Percentiles rank a stretch among this genome's conserved stretches.
Conservation (phyloP, 257 asterid genomes). For the Paraleonurus japonicus region DNA sequence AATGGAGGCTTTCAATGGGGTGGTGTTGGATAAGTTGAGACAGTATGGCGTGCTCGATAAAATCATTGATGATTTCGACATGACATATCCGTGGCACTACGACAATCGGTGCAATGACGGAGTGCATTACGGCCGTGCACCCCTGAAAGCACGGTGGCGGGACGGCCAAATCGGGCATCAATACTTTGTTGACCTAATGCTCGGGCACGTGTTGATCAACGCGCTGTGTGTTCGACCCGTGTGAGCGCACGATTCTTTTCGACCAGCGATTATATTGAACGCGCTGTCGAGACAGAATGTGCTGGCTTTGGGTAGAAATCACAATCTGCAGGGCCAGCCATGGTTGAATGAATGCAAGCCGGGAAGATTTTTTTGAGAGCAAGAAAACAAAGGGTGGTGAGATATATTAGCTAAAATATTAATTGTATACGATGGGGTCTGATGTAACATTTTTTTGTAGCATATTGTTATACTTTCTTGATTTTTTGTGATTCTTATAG, state of each 20-base stretch:
- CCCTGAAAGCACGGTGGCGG: slow-evolving; percentile 61
- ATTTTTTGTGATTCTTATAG: slow-evolving; percentile 21
- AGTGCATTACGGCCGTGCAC: slow-evolving; percentile 86
- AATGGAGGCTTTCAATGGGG: slow-evolving; percentile 89
- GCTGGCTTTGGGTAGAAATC: background rate
- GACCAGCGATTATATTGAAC: background rate
- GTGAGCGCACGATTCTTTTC: background rate
- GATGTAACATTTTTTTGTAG: slow-evolving; percentile 14
- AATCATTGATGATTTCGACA: slow-evolving; percentile 73
- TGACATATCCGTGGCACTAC: slow-evolving; percentile 93
- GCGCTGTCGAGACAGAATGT: background rate
- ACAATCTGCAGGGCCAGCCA: background rate
- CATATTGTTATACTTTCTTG: slow-evolving; percentile 16
- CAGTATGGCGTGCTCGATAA: slow-evolving; percentile 39
- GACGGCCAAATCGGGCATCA: slow-evolving; percentile 90
- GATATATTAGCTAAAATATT: background rate
- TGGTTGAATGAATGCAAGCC: background rate
- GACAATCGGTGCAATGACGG: slow-evolving; percentile 88
- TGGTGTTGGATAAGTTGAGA: slow-evolving; percentile 70
- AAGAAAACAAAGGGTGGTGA: background rate
- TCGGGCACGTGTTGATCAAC: slow-evolving; percentile 66
- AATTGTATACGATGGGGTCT: background rate
- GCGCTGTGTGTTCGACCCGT: slow-evolving; percentile 36
- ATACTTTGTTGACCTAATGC: slow-evolving; percentile 86
- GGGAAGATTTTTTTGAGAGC: background rate